phyloP scores from a whole-genome alignment of 2,329 filamentous ascomycete genomes.

The Exophiala sp. region DNA sequence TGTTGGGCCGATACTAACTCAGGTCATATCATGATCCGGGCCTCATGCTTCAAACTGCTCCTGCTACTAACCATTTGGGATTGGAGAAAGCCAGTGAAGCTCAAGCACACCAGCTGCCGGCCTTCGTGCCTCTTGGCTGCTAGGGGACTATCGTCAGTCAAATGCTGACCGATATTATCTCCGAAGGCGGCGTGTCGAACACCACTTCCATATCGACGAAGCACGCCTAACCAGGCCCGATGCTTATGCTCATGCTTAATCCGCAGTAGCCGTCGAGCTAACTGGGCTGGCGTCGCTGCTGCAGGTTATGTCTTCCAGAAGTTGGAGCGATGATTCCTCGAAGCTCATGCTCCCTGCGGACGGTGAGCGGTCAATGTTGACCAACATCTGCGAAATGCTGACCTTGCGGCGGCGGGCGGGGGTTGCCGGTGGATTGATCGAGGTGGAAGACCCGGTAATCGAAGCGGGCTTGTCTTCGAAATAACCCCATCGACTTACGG shows the following conservation, averaged over 20 bases:
- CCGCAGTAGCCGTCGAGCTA: conserved; percentile 7
- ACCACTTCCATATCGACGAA: too few relatives aligned
- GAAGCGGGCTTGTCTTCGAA: background rate
- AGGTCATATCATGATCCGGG: too few relatives aligned
- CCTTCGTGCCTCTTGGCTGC: too few relatives aligned
- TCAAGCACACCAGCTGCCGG: too few relatives aligned
- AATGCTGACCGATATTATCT: too few relatives aligned
- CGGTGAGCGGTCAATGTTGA: conserved; percentile 18
- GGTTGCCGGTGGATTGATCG: background rate
- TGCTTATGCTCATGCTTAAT: conserved; percentile 2
- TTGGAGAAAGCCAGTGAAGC: too few relatives aligned
- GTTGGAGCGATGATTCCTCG: conserved; percentile 3
- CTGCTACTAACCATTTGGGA: too few relatives aligned
- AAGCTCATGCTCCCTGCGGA: conserved; percentile 9
- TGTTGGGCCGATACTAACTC: too few relatives aligned
- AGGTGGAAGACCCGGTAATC: background rate
- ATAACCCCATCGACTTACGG: conserved; percentile 13
- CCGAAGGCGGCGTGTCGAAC: too few relatives aligned
- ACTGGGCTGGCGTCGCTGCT: conserved; percentile 9
- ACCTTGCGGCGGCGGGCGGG: conserved; percentile 17
- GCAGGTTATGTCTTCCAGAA: conserved; percentile 1
- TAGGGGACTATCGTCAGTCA: too few relatives aligned
- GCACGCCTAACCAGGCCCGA: too few relatives aligned
- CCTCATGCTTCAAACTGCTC: too few relatives aligned
- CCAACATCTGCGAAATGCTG: conserved; percentile 21